Percentiles rank a stretch among this genome's conserved stretches.
phyloP scores from a whole-genome alignment of 495 filamentous ascomycete species.

The Tetracladium marchalianum region DNA sequence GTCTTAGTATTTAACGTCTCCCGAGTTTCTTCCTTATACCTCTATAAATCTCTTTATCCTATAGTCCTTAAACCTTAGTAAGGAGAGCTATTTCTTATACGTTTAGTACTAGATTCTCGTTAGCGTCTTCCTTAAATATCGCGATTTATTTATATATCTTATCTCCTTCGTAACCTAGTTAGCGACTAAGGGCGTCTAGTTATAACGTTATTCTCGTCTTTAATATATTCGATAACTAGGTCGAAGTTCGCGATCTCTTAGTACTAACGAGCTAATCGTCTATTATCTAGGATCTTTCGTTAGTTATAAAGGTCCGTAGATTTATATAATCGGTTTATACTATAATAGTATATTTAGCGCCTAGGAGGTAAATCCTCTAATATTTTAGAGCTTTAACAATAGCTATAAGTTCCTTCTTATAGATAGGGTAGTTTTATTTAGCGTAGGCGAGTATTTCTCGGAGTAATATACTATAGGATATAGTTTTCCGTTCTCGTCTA shows the following conservation, averaged over 20 bases:
- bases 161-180: neutral
- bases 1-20: neutral
- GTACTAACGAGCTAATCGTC: conserved; percentile 14
- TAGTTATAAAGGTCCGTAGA: conserved; percentile 20
- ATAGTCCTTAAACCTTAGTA: neutral
- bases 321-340: conserved; percentile 20
- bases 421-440: conserved; percentile 22
- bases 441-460: conserved; percentile 1
- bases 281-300: conserved; percentile 17
- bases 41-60: neutral
- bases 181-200: conserved; percentile 1
- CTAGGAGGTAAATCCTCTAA: conserved; percentile 16
- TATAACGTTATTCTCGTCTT: conserved; percentile 1
- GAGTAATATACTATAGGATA: conserved; percentile 11
- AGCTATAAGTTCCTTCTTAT: conserved; percentile 20
- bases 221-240: conserved; percentile 14
- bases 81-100: conserved; percentile 2
- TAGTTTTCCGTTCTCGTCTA: neutral
- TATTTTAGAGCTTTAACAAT: conserved; percentile 18
- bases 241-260: conserved; percentile 22
- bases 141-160: conserved; percentile 4
- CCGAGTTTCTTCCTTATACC: neutral
- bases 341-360: conserved; percentile 1
- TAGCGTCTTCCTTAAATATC: conserved; percentile 3
- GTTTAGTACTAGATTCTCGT: neutral